Base-by-base conservation (phyloP, 1,284 basidiomycete genomes). In the Salmacisia buchloeana region DNA sequence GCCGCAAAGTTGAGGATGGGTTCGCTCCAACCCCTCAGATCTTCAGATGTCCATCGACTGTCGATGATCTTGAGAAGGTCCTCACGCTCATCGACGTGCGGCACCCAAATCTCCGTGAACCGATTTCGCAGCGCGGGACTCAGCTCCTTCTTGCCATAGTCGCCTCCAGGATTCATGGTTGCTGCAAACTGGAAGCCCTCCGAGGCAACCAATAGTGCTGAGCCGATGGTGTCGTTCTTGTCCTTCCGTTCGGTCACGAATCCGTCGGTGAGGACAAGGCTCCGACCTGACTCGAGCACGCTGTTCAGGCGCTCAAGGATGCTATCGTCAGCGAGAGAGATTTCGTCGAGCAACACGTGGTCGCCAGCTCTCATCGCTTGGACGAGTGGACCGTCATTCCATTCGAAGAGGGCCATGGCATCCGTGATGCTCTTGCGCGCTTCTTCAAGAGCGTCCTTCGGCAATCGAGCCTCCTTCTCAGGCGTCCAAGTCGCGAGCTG, bases 21-120 rank as follows among this genome's bases (percentile, higher is more conserved):
- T 0, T 82, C 71, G 0, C 91, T 93, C 73, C 86, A 89, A 1
- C 69, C 66, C 45, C 81, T 81, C 59, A 96, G 81, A 31, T 62
- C 63, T 63, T 85, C 80, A 58, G 82, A 82, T 18, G 35, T 39
- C 60, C 60, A 61, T 36, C 34, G 36, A 9, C 23, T 49, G 35
- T 52, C 52, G 91, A 97, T 84, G 71, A 99, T 97, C 72, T 90
- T 85, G 62, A 87, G 83, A 27, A 96, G 82, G 78, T 98, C 96
- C 4, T 79, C 79, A 31, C 87, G 84, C 65, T 88, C 84, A 64
- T 91, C 87, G 41, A 98, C 86, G 13, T 89, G 83, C 2, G 96
- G 94, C 0, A 99, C 96, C 94, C 94, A 99, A 46, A 99, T 96
- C 79, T 99, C 96, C 10, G 96, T 99, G 82, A 99, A 99, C 15